Conservation (phyloP, 306 rosid genomes). For the Albizia julibrissin region DNA sequence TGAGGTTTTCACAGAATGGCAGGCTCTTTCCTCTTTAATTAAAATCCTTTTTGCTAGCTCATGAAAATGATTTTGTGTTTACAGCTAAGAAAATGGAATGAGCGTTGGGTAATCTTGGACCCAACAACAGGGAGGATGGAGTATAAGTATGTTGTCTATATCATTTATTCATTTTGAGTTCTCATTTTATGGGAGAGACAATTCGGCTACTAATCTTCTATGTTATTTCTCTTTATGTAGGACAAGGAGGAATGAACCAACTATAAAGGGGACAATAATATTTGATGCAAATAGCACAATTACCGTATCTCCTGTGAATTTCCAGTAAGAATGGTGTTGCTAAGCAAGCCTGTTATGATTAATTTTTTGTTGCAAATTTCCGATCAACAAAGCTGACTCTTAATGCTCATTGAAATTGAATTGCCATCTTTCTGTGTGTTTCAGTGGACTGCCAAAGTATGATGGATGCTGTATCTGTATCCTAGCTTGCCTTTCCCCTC, state of each 20-base stretch:
- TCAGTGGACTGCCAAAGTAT: slow-evolving; percentile 88
- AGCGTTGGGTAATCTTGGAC: slow-evolving; percentile 95
- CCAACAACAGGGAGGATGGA: slow-evolving; percentile 98
- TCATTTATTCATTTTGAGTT: neutral
- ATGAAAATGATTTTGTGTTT: slow-evolving; percentile 7
- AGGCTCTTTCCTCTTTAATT: neutral
- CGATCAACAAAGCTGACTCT: slow-evolving; percentile 7
- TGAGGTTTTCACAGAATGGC: slow-evolving; percentile 8
- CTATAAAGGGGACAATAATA: slow-evolving; percentile 78
- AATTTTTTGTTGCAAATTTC: neutral
- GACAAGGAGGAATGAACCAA: slow-evolving; percentile 85
- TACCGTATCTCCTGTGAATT: slow-evolving; percentile 88
- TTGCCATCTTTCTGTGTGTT: slow-evolving; percentile 32
- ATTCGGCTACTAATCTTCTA: slow-evolving; percentile 18
- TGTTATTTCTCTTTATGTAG: slow-evolving; percentile 44
- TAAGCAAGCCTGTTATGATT: neutral
- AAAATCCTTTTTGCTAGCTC: slow-evolving; percentile 19
- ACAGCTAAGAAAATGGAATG: slow-evolving; percentile 97
- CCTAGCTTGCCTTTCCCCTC: slow-evolving; percentile 33
- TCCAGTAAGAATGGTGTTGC: slow-evolving; percentile 69
- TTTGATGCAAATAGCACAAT: slow-evolving; percentile 95
- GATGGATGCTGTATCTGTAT: slow-evolving; percentile 99
- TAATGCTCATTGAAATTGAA: slow-evolving; percentile 10
- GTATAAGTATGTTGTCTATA: slow-evolving; percentile 72
- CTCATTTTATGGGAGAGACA: slow-evolving; percentile 2